Evolutionary conservation across 2,329 filamentous ascomycete species (phyloP), one percentile per base, ranked within the genome.

Genomic region (Botrytis medusae): DNA sequence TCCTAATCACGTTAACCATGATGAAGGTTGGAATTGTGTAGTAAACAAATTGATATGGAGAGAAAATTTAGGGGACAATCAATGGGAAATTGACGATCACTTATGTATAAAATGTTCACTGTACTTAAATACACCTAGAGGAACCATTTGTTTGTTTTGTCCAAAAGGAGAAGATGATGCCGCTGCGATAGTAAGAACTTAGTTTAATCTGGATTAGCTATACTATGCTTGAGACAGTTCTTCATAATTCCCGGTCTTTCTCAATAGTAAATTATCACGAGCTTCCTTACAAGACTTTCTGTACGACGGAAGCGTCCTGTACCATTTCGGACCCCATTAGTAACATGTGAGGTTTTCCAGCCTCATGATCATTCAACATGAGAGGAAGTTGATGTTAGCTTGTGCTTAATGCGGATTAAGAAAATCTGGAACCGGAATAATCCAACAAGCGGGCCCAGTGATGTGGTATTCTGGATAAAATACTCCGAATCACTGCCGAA

Each of bases 401-500:
- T 44, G 63, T 42, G 71, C 48, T 72, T 32, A n/a, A 61, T 22
- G 62, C 40, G 40, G 51, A 69, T n/a, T 34, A 54, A 16, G 7
- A n/a, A 61, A 69, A 32, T 46, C 54, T 72, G 71, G 40, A 68
- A 42, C 32, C 63, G 63, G 63, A 69, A 61, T 46, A 72, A 70
- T 69, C 25, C 4, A 72, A 60, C 51, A 69, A 72, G 69, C 71
- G 71, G 60, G 25, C 46, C 71, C 71, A 72, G 40, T 72, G 64
- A 59, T 20, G 48, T 69, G 54, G 63, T 14, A 68, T 29, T 29
- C 48, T 57, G 40, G 51, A 69, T 68, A 48, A 72, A 61, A 37
- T 29, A 37, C 48, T 60, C 71, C 71, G 63, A 72, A 42, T 69
- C 54, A 68, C 44, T 69, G 71, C 71, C 71, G 71, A 72, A 61